Evolutionary conservation across 139 green algal species (phyloP), one percentile per base, ranked within the genome.

Genomic region (Parachlorella kessleri): DNA sequence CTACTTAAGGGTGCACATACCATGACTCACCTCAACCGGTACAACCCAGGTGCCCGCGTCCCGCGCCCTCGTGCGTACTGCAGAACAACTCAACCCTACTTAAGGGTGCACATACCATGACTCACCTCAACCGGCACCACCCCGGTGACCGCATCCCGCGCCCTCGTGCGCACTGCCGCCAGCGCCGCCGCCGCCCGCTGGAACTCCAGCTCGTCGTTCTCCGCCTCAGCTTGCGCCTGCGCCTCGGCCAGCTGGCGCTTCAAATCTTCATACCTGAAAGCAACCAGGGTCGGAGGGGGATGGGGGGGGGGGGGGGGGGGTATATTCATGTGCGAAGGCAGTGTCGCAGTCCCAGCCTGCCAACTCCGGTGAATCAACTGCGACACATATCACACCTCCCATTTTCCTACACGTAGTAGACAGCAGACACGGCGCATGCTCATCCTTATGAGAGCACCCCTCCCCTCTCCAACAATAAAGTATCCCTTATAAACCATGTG

Each of bases 211-310:
- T 85, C 83, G 59, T 90, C 83, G 30, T 85, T 79, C 55, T 89
- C 77, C 10, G 67, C 38, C 59, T 87, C 84, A 0, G 78, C 81
- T n/a, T 75, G 42, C 55, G 84, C 36, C 69, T 87, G 63, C 1
- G 83, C 83, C 40, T 80, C 42, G 3, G 72, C 38, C 75, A 92
- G 78, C 79, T 92, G 78, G 7, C 72, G 42, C 72, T 84, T 86
- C 30, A 91, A 73, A 72, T 83, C 76, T 65, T 92, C 88, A 42
- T 92, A 92, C 59, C 83, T 83, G 39, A 40, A 28, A n/a, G n/a
- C n/a, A n/a, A n/a, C n/a, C n/a, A n/a, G n/a, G n/a, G n/a, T n/a
- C n/a, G n/a, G n/a, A n/a, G n/a, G n/a, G n/a, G n/a, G n/a, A n/a
- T n/a, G n/a, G n/a, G 65, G n/a, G n/a, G n/a, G n/a, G n/a, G n/a